A percentile compares a stretch with the other conserved stretches of the same genome.
phyloP scores from a whole-genome alignment of 140 eudicot genomes.

The Bidens hawaiensis region DNA sequence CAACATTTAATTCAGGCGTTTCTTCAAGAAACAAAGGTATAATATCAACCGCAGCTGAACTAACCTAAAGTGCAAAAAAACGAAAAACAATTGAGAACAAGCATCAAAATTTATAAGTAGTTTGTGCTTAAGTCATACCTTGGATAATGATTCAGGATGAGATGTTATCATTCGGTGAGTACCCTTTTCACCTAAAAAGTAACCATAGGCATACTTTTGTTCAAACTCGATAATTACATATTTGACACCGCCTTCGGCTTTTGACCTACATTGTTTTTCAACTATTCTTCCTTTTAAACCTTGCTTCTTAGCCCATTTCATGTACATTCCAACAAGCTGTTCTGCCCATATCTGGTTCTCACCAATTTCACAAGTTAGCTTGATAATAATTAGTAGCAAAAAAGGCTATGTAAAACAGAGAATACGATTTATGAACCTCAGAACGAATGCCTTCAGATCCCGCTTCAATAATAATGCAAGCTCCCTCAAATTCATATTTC shows the following conservation, averaged over 20 bases:
- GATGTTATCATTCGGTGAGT: constrained; percentile 57
- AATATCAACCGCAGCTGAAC: constrained; percentile 72
- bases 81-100: constrained; percentile 1
- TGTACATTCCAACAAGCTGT: constrained; percentile 67
- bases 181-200: constrained; percentile 83
- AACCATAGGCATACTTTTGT: constrained; percentile 77
- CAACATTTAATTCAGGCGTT: constrained; percentile 45
- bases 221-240: constrained; percentile 73
- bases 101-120: background rate
- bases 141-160: constrained; percentile 34
- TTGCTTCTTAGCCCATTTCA: constrained; percentile 89
- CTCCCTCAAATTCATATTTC: constrained; percentile 82
- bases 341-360: constrained; percentile 70
- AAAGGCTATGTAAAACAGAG: background rate
- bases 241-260: constrained; percentile 44
- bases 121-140: constrained; percentile 38
- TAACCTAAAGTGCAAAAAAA: constrained; percentile 36
- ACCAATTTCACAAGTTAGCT: background rate
- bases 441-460: constrained; percentile 53
- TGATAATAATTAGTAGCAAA: background rate
- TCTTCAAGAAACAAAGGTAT: constrained; percentile 82
- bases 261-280: constrained; percentile 46
- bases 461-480: constrained; percentile 65
- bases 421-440: constrained; percentile 37
- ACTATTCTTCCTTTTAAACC: constrained; percentile 70